Evolutionary conservation across 768 basidiomycete species (phyloP).

Genomic region (Daedaleopsis nitida): DNA sequence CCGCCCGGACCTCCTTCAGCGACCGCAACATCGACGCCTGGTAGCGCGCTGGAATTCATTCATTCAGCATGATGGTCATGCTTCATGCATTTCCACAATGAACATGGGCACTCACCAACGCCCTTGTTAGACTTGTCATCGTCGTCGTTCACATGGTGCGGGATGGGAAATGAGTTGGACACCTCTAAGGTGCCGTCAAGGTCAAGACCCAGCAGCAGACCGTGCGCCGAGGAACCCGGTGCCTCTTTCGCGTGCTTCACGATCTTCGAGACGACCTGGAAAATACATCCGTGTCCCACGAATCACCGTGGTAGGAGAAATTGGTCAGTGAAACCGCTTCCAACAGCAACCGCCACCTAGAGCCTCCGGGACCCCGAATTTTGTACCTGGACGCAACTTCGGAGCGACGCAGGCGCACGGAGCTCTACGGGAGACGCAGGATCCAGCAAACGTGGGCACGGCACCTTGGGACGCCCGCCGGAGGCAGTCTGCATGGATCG

Average conservation of each 20-base stretch:
- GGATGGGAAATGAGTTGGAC: conserved; percentile 87
- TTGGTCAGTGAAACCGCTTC: background rate
- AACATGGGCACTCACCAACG: conserved; percentile 52
- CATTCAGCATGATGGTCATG: conserved; percentile 9
- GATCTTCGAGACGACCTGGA: conserved; percentile 91
- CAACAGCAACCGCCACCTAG: background rate
- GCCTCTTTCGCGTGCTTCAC: conserved; percentile 89
- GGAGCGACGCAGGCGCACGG: conserved; percentile 4
- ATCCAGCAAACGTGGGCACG: conserved; percentile 8
- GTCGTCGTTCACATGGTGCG: conserved; percentile 71
- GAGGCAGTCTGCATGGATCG: conserved; percentile 6
- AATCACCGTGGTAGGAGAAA: background rate
- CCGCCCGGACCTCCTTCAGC: conserved; percentile 87
- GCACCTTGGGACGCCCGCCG: conserved; percentile 14
- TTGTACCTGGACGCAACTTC: background rate
- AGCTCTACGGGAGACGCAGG: background rate
- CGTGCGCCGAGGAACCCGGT: conserved; percentile 71
- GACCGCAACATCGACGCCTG: conserved; percentile 84
- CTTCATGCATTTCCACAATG: background rate
- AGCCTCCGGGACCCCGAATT: conserved; percentile 5
- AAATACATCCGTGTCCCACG: conserved; percentile 2
- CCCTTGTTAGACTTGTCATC: conserved; percentile 82
- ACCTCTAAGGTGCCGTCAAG: conserved; percentile 89
- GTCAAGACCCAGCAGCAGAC: conserved; percentile 88
- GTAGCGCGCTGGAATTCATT: conserved; percentile 59